Percentiles rank a stretch among this genome's conserved stretches.
Conservation (phyloP, 2,329 filamentous ascomycete species). For the Fusarium gaditjirri region DNA sequence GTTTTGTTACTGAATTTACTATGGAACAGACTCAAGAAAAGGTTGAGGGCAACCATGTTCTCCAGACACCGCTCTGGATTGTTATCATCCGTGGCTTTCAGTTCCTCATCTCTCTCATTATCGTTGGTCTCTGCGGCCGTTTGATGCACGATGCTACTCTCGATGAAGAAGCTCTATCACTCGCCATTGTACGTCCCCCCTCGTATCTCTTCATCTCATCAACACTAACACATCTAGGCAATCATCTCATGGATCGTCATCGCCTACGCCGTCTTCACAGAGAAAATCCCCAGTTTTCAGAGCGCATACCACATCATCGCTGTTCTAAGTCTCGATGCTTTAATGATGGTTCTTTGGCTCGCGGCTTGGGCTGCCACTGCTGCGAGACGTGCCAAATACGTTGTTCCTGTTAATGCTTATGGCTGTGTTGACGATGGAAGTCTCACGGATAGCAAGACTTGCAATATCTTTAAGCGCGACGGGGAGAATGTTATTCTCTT, state of each 20-base stretch:
- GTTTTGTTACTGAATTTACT: too few species aligned
- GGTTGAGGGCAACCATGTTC: conserved; percentile 43
- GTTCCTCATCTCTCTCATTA: conserved; percentile 54
- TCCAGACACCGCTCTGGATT: conserved; percentile 58
- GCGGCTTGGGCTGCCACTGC: conserved; percentile 56
- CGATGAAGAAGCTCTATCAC: conserved; percentile 29
- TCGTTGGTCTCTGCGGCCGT: conserved; percentile 55
- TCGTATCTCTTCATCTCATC: accelerated
- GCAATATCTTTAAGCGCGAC: conserved; percentile 44
- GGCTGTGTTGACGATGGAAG: conserved; percentile 53
- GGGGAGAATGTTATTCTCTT: conserved; percentile 47
- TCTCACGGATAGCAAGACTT: conserved; percentile 52
- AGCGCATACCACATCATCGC: conserved; percentile 57
- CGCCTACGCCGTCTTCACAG: conserved; percentile 55
- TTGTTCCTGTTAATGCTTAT: conserved; percentile 45
- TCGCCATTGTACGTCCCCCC: conserved; percentile 33
- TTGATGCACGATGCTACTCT: conserved; percentile 49
- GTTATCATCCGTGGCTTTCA: conserved; percentile 54
- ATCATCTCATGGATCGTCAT: conserved; percentile 59
- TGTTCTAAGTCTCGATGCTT: conserved; percentile 55
- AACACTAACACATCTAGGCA: conserved; percentile 46
- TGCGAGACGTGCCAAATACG: conserved; percentile 52
- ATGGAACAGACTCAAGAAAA: conserved; percentile 38
- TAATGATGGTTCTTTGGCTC: conserved; percentile 61
- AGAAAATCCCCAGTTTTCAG: conserved; percentile 51